Evolutionary conservation across 495 filamentous ascomycete genomes (phyloP).

Genomic region (Aspergillus steynii): DNA sequence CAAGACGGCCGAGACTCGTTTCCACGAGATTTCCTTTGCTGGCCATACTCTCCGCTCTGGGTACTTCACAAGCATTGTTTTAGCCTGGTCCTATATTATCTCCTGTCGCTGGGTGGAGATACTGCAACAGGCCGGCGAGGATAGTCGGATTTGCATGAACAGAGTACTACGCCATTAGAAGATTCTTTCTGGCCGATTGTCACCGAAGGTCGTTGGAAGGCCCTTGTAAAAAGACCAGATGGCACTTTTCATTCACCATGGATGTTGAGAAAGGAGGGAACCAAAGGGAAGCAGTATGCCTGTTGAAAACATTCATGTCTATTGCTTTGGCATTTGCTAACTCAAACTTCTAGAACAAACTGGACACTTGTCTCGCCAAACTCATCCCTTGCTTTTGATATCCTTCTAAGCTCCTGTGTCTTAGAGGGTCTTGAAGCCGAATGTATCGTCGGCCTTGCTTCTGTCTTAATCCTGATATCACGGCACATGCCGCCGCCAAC

Average conservation of each 20-base stretch:
- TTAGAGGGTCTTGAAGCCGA: slow-evolving; percentile 17
- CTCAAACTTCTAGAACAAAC: slow-evolving; percentile 5
- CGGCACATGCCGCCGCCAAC: slow-evolving; percentile 11
- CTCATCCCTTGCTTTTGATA: slow-evolving; percentile 17
- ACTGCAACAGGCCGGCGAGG: slow-evolving; percentile 16
- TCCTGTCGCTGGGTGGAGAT: slow-evolving; percentile 27
- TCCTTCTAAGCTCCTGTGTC: slow-evolving; percentile 14
- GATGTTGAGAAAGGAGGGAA: slow-evolving; percentile 12
- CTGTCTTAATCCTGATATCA: slow-evolving; percentile 13
- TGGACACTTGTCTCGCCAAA: slow-evolving; percentile 7
- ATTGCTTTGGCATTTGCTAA: neutral
- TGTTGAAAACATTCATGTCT: neutral
- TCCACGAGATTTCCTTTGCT: neutral
- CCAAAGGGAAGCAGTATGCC: slow-evolving; percentile 3
- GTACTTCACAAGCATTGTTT: slow-evolving; percentile 20
- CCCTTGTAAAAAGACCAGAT: slow-evolving; percentile 7
- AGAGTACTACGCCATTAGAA: slow-evolving; percentile 3
- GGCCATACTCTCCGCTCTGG: slow-evolving; percentile 4
- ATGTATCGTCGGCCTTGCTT: slow-evolving; percentile 13
- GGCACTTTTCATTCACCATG: slow-evolving; percentile 17
- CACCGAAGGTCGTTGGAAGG: slow-evolving; percentile 12
- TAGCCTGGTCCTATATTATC: slow-evolving; percentile 25
- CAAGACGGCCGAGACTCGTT: slow-evolving; percentile 6
- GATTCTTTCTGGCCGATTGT: slow-evolving; percentile 17
- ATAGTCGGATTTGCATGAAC: slow-evolving; percentile 11